Percentiles rank a stretch among this genome's conserved stretches.
Evolutionary conservation across 75 land plant genomes (phyloP).

Genomic region (Sequoia sempervirens): DNA sequence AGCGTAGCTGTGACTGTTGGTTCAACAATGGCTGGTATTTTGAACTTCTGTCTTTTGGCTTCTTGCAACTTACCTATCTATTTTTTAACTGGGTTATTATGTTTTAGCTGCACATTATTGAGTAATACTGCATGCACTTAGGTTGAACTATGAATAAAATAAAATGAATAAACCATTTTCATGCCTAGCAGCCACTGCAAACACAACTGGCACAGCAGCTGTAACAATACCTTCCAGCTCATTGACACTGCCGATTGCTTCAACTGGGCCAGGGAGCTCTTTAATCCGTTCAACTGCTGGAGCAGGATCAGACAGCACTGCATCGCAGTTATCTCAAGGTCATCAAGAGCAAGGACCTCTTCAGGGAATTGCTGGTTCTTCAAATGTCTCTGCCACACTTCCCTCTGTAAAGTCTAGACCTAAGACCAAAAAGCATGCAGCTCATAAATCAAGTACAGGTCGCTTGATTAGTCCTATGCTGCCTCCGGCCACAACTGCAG

Average conservation of each 20-base stretch:
- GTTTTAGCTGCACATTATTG: neutral
- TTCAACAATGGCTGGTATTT: conserved; percentile 9
- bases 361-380: conserved; percentile 1
- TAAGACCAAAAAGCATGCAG: conserved; percentile 16
- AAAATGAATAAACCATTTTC: neutral
- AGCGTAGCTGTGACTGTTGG: neutral
- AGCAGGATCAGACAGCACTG: neutral
- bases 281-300: neutral
- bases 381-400: conserved; percentile 1
- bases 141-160: neutral
- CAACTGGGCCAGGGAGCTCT: conserved; percentile 1
- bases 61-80: neutral
- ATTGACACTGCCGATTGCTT: neutral
- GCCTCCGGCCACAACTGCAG: conserved; percentile 4
- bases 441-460: conserved; percentile 13
- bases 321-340: conserved; percentile 3
- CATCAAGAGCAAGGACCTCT: conserved; percentile 10
- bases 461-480: conserved; percentile 3
- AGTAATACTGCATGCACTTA: neutral
- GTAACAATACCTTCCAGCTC: conserved; percentile 2
- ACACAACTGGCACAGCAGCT: conserved; percentile 3
- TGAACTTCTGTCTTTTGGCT: neutral
- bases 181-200: neutral
- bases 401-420: conserved; percentile 7
- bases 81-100: neutral